Base-by-base conservation (phyloP, 2,329 filamentous ascomycete genomes). In the Chlorencoelia australis region DNA sequence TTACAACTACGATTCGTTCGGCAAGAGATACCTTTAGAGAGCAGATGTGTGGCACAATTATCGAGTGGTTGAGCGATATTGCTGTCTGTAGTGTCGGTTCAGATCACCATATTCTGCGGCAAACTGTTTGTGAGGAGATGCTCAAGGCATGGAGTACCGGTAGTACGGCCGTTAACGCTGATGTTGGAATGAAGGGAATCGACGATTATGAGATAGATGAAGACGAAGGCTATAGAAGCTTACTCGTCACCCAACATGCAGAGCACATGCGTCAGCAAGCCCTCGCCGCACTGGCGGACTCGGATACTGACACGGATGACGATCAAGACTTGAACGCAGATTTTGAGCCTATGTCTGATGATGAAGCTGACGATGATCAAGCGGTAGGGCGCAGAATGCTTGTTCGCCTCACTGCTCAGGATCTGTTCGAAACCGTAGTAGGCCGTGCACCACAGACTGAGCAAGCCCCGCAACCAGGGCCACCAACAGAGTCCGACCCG, bases 21-120 rank as follows among this genome's bases (percentile, higher is more conserved):
- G 78, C 91, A 4, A 75, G 93, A 49, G 91, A 98, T 60, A 96
- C 87, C 0, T 98, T 96, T 62, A 75, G 91, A 41, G 91, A 98
- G 57, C 84, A 96, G 57, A 98, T 98, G 93, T 95, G 88, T 51
- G 87, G 84, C n/a, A 86, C 87, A 11, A 89, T 98, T 43, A 82
- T 98, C 36, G 88, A 95, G 51, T 98, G 93, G 93, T 71, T 98
- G 14, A 73, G 79, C 35, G 93, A 98, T 59, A 93, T 98, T 51
- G 75, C 87, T 6, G 87, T 87, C 19, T 95, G 88, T 59, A 82
- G 77, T 35, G 82, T 94, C 30, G 86, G 85, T 2, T 68, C 75
- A 20, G 86, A 98, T 53, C 74, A 78, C 43, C 69, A 83, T 41
- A 76, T 96, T 13, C 66, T 98, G 28, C 75, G 87, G 24, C 79